Base-by-base conservation (phyloP, 73 alveolate species). In the Paraurostyla sp. region DNA sequence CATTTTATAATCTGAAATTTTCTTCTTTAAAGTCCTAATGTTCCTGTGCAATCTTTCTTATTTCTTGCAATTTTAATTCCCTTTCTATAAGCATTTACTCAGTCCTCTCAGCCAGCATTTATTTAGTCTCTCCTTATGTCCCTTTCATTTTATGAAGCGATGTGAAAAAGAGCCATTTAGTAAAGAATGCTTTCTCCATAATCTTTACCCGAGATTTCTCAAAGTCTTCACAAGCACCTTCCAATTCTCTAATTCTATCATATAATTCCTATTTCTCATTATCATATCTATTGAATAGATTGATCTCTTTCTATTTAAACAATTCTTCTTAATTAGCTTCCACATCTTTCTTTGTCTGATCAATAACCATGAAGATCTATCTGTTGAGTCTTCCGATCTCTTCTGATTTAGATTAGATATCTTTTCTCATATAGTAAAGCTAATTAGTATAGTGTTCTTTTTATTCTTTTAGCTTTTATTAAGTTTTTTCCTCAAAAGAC, bases 191-290 rank as follows among this genome's bases (percentile, higher is more conserved):
- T 81, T 59, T 35, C 50, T n/a, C 32, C 20, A 36, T 38, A 9
- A 81, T 20, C 38, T 52, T 45, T n/a, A 0, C 6, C 36, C 40
- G 56, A 18, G 58, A 15, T 32, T 56, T 3, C 20, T 58, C 78
- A 52, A 60, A 33, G 48, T 60, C 83, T n/a, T 35, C 82, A 15
- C 71, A 32, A 6, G 57, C 15, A 4, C 9, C 15, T 42, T 81
- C 91, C 23, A 56, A 81, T 22, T 59, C 69, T 29, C 87, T 35
- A 0, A 88, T 36, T 51, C 65, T 58, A 57, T 88, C 81, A 30
- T 76, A 88, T 22, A 88, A 57, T 40, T 88, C 94, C 49, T 88
- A 76, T 60, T 88, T 88, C 50, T 88, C 94, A 27, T 23, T 62
- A 50, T 88, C 94, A 60, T 63, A 78, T 35, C 81, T 54, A 20